Base-by-base conservation (phyloP, 805 yeast genomes). In the Maudiozyma bulderi region DNA sequence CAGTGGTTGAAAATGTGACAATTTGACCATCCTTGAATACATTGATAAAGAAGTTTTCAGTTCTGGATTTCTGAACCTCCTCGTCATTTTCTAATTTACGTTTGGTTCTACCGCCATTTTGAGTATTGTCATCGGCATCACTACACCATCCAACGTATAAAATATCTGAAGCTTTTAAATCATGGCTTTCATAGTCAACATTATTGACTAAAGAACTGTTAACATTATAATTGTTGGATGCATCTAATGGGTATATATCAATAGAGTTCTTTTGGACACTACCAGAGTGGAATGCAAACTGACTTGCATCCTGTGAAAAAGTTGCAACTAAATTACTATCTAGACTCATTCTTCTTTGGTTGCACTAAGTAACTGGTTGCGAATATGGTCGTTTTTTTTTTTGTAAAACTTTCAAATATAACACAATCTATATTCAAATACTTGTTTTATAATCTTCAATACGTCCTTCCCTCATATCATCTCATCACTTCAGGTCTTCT, bases 211-310 rank as follows among this genome's bases (percentile, higher is more conserved):
- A 51, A 5, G 68, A 61, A 51, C 67, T 65, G 31, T 57, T 62
- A 5, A 62, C 57, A 30, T 52, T 50, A 43, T 58, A 61, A 11
- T 57, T 51, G 14, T 55, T 57, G 3, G 56, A 39, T 3, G 56
- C 46, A 51, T 62, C 65, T 46, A 65, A 48, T 31, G 69, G 68
- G 44, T 65, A 65, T 6, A 65, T 52, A 49, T 64, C 66, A 31
- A 65, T 61, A 42, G 56, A 63, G 63, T 47, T 64, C 55, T 58
- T 69, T 58, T 48, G 72, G 52, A 54, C 65, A 7, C 57, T 48
- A 54, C 48, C 68, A 32, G 56, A 66, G 56, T 58, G 69, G 59
- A 53, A 65, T 40, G 56, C 70, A 54, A 54, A 69, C 49, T 55
- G 62, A 43, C 57, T 58, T 34, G 61, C 61, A 51, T 61, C 65